Evolutionary conservation across 192 early-diverging fungal species (phyloP), one percentile per base, ranked within the genome.

Genomic region (Radiomyces spectabilis): DNA sequence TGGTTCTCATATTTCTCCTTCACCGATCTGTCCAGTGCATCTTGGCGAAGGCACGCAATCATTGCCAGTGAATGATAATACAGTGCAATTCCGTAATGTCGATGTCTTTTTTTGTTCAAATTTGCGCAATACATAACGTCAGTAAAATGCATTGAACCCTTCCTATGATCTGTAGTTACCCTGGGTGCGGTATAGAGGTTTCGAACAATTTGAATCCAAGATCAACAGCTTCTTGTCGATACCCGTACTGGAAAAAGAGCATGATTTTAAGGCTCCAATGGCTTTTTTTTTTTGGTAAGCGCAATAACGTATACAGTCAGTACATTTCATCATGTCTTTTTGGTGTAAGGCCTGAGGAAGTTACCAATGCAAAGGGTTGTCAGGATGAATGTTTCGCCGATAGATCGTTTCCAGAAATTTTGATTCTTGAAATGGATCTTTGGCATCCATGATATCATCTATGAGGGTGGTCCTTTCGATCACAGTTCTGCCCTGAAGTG

Each of bases 231-330:
- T 53, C 42, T 2, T 54, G 8, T 21, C 22, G 38, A 29, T 37
- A 52, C 8, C 59, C 59, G 39, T 48, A 61, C 31, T 53, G 59
- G 19, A 53, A 52, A 12, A 61, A 6, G 6, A 54, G 30, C 25
- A 61, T 39, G 30, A 61, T 61, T 32, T 61, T 61, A 25, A 61
- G 54, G 25, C 59, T 38, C 16, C 50, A 52, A 37, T 61, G 45
- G 48, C 57, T 51, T n/a, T n/a, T n/a, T n/a, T n/a, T n/a, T n/a
- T n/a, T n/a, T n/a, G n/a, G n/a, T n/a, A n/a, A n/a, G n/a, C n/a
- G n/a, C n/a, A n/a, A n/a, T n/a, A n/a, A n/a, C n/a, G n/a, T n/a
- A n/a, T n/a, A n/a, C n/a, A n/a, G n/a, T n/a, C n/a, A n/a, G n/a
- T n/a, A n/a, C n/a, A n/a, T n/a, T n/a, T n/a, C n/a, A n/a, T n/a